Conservation (phyloP, 1,284 basidiomycete genomes). For the Ganoderma boninense region DNA sequence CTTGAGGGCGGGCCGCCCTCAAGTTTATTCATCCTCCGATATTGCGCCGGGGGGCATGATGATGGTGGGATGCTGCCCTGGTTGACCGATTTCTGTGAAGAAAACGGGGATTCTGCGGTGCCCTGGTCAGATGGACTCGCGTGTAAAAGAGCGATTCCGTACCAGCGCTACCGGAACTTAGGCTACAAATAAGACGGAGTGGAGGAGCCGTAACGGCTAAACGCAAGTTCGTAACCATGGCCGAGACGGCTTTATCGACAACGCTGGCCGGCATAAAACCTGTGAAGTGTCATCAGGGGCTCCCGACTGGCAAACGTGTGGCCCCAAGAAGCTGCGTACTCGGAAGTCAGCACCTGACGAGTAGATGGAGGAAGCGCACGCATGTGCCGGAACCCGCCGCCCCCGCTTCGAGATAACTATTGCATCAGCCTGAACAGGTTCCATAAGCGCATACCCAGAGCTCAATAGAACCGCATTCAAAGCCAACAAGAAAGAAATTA, state of each 20-base stretch:
- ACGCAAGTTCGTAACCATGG: neutral
- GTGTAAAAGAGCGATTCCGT: neutral
- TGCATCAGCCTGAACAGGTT: neutral
- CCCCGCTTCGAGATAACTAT: neutral
- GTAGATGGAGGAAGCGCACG: neutral
- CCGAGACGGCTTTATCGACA: neutral
- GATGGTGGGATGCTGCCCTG: neutral
- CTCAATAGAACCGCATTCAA: neutral
- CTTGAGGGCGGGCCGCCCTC: conserved; percentile 22
- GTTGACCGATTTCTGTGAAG: neutral
- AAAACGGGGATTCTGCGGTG: neutral
- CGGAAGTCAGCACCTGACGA: neutral
- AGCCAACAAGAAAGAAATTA: neutral
- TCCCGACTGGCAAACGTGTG: too few relatives aligned
- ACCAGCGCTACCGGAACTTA: neutral
- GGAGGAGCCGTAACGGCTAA: neutral
- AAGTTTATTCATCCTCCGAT: neutral
- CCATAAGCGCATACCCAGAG: neutral
- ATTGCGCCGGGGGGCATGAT: neutral
- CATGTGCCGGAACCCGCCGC: neutral
- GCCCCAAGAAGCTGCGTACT: neutral
- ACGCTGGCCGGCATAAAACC: too few relatives aligned
- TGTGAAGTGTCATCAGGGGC: too few relatives aligned
- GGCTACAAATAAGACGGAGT: neutral
- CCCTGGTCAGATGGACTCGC: conserved; percentile 2